Evolutionary conservation across 2,329 filamentous ascomycete species (phyloP).

Genomic region (Arthrobotrys sphaeroides): DNA sequence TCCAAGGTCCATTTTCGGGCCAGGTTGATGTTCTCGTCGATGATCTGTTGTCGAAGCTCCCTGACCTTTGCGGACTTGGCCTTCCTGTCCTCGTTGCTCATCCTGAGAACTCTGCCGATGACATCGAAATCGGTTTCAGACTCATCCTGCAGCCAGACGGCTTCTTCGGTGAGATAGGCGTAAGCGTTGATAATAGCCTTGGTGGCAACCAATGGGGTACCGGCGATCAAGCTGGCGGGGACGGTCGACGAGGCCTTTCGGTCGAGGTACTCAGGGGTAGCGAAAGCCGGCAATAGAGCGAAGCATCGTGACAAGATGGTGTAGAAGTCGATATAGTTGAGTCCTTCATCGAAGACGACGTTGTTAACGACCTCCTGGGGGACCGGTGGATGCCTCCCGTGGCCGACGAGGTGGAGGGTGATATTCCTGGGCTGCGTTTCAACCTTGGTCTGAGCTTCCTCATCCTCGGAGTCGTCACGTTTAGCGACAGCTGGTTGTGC

Average conservation of each 20-base stretch:
- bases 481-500: background rate
- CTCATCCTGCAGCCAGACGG: conserved; percentile 57
- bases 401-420: conserved; percentile 57
- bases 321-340: conserved; percentile 59
- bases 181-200: conserved; percentile 57
- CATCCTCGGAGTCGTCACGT: conserved; percentile 33
- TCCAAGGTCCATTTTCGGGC: conserved; percentile 76
- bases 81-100: conserved; percentile 67
- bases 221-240: conserved; percentile 58
- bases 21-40: conserved; percentile 79
- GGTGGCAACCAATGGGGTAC: conserved; percentile 57
- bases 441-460: conserved; percentile 30
- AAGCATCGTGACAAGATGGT: conserved; percentile 57
- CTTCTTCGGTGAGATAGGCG: conserved; percentile 57
- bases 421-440: conserved; percentile 44
- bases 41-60: conserved; percentile 74
- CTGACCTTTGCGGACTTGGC: conserved; percentile 80
- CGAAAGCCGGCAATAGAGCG: conserved; percentile 58
- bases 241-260: conserved; percentile 58
- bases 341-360: conserved; percentile 57
- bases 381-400: conserved; percentile 56
- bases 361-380: conserved; percentile 55
- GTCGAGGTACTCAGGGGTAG: conserved; percentile 57
- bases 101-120: conserved; percentile 56
- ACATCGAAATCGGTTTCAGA: conserved; percentile 58